Percentiles rank a stretch among this genome's conserved stretches.
Evolutionary conservation across 2,329 filamentous ascomycete species (phyloP).

Genomic region (Zasmidium citrigriseum): DNA sequence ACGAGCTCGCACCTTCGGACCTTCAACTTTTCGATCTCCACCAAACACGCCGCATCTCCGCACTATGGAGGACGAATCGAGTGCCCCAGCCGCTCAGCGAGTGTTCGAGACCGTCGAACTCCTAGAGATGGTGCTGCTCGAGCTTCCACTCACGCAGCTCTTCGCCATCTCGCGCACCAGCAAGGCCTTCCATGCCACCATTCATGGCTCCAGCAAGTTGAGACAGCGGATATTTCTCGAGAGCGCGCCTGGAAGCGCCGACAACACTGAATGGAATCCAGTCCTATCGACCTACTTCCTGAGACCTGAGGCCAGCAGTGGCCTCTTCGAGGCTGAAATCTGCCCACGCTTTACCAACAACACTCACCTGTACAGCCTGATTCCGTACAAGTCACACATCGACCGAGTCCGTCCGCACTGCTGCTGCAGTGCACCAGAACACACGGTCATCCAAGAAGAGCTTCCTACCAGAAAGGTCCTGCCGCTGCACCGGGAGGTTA

Average conservation of each 20-base stretch:
- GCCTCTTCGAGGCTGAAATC: not conserved
- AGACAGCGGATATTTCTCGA: constrained; percentile 2
- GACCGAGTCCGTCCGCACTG: too few relatives aligned
- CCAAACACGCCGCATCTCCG: not conserved
- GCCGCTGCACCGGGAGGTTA: too few relatives aligned
- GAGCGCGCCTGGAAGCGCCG: not conserved
- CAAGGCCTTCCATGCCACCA: constrained; percentile 3
- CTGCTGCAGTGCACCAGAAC: too few relatives aligned
- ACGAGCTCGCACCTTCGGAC: not conserved
- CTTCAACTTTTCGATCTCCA: not conserved
- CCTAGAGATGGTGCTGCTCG: constrained; percentile 4
- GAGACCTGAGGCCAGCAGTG: not conserved
- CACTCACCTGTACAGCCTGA: too few relatives aligned
- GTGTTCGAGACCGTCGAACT: constrained; percentile 13
- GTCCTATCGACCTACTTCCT: not conserved
- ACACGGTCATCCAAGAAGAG: too few relatives aligned
- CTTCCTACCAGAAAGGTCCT: too few relatives aligned
- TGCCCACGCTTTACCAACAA: not conserved
- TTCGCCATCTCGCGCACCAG: constrained; percentile 1
- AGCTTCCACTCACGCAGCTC: not conserved
- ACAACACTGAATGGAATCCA: not conserved
- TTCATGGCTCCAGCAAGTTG: constrained; percentile 5
- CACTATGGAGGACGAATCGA: not conserved
- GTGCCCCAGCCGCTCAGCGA: not conserved
- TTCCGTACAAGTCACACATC: too few relatives aligned